Conservation (phyloP, 371 early-diverging fungal species). For the Haplosporangium sp. region DNA sequence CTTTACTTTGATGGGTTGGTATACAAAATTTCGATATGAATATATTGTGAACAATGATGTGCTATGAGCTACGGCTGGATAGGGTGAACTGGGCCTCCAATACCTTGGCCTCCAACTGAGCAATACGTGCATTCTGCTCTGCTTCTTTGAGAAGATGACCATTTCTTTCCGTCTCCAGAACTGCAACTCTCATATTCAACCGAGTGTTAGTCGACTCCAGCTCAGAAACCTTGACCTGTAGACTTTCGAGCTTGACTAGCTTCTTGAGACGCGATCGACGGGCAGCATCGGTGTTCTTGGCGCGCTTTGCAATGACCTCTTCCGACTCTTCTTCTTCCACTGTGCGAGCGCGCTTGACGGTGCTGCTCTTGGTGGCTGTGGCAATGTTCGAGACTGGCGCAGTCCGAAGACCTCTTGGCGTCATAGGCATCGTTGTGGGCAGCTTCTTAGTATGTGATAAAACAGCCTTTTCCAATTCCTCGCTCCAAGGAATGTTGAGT, state of each 20-base stretch:
- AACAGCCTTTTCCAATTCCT: conserved; percentile 24
- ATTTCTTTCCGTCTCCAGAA: conserved; percentile 77
- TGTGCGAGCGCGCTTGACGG: conserved; percentile 12
- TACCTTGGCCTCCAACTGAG: conserved; percentile 75
- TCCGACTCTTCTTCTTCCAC: conserved; percentile 58
- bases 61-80: conserved; percentile 22
- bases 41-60: background rate
- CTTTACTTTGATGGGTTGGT: background rate
- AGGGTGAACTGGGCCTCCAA: conserved; percentile 72
- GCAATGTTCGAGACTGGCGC: background rate
- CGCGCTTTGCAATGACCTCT: conserved; percentile 78
- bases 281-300: conserved; percentile 95
- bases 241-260: conserved; percentile 80
- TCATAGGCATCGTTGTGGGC: background rate
- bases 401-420: background rate
- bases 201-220: conserved; percentile 83
- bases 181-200: conserved; percentile 72
- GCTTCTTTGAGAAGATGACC: conserved; percentile 71
- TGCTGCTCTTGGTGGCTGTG: background rate
- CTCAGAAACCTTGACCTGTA: conserved; percentile 81
- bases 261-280: conserved; percentile 92
- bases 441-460: conserved; percentile 9
- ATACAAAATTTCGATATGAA: background rate
- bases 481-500: conserved; percentile 45
- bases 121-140: conserved; percentile 74